Evolutionary conservation across 805 yeast genomes (phyloP), one percentile per base, ranked within the genome.

Genomic region (Maudiozyma turicensis): DNA sequence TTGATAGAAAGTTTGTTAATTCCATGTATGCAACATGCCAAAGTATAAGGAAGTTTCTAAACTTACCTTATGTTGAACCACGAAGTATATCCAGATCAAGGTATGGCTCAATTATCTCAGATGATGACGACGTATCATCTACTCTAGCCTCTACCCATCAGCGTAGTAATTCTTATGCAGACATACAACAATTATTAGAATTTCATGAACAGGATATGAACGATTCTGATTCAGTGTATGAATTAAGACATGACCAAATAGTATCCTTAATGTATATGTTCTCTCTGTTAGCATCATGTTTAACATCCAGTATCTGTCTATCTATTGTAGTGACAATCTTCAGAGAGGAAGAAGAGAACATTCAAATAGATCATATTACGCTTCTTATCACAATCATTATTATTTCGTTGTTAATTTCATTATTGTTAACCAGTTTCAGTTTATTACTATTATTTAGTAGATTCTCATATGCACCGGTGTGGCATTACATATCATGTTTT

Each of bases 401-500:
- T 14, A 30, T 49, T 11, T 57, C 67, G 2, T 45, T 64, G 42
- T 15, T 63, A 9, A 28, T 58, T 8, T 59, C 68, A 6, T 45
- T 64, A 33, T 34, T 57, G 8, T 52, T 63, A 29, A 61, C 58
- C 26, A 52, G 58, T 30, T 29, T 52, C 33, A 54, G 59, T 32
- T 46, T 64, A 28, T 41, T 63, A 13, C 48, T 64, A 2, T 46
- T 63, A n/a, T 63, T 64, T 45, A 63, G 65, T 43, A 54, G 68
- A 42, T 61, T 50, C 48, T 48, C 57, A 1, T 48, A 58, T 34
- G 68, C 67, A 3, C 68, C 68, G 6, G 47, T 56, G 7, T 64
- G 68, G 68, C 67, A 64, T 53, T 64, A 64, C 42, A 43, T 57
- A 28, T 50, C 56, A 15, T 56, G 63, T 42, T 59, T 63, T 41